These are phyloP conservation scores for Pontederia crassipes DNA, from an alignment of 176 grass and related monocot genomes.

Conservation along the genomic window DNA sequence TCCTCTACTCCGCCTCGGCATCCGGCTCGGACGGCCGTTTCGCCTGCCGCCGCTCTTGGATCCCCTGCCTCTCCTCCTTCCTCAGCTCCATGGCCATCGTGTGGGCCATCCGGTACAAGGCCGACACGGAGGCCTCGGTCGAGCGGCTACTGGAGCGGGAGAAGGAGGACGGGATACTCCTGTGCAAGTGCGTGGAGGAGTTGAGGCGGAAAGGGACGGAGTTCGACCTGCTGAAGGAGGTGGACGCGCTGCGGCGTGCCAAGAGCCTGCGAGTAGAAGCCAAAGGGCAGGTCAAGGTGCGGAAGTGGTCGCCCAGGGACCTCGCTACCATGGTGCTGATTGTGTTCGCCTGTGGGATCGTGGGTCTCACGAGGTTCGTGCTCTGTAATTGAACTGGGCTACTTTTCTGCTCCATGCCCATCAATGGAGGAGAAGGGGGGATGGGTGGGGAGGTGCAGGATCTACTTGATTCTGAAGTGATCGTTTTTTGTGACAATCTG, in stretches of 20 bases:
- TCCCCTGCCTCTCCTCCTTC: too few relatives aligned
- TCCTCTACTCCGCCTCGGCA: conserved; percentile 44
- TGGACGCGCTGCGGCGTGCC: conserved; percentile 75
- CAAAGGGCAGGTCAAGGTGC: conserved; percentile 33
- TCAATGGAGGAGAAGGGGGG: background rate
- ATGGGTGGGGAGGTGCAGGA: too few relatives aligned
- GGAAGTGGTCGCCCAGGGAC: conserved; percentile 59
- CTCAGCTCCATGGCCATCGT: conserved; percentile 23
- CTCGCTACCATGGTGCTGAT: conserved; percentile 45
- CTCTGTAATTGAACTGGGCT: conserved; percentile 39
- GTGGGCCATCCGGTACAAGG: conserved; percentile 94
- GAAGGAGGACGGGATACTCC: conserved; percentile 67
- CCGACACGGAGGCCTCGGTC: conserved; percentile 57
- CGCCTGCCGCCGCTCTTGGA: too few relatives aligned
- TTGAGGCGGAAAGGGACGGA: conserved; percentile 65
- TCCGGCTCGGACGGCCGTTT: too few relatives aligned
- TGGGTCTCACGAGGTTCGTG: conserved; percentile 69
- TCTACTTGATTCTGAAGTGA: background rate
- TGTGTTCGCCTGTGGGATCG: conserved; percentile 42
- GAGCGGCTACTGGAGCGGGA: conserved; percentile 66
- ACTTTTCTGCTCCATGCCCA: background rate
- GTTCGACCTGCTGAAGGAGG: conserved; percentile 94
- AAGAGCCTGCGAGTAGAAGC: conserved; percentile 86
- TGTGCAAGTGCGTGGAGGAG: conserved; percentile 59
- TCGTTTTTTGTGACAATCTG: conserved; percentile 5